phyloP scores from a whole-genome alignment of 106 monocot species.

The Dendrobium catenatum region DNA sequence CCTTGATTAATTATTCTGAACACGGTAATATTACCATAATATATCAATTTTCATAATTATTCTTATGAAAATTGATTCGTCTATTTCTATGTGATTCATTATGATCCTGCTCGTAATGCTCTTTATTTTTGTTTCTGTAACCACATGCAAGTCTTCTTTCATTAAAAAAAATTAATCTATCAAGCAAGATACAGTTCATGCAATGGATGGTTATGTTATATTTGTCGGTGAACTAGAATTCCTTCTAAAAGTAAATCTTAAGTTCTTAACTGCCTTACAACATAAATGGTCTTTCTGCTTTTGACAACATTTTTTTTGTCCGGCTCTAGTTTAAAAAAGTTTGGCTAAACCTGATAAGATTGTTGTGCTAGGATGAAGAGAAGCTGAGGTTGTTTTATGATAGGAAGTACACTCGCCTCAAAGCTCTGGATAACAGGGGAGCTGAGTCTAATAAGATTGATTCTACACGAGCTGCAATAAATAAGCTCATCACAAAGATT shows the following conservation, averaged over 20 bases:
- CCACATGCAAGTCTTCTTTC: neutral
- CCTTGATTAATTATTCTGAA: no score
- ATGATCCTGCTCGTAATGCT: neutral
- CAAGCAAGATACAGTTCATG: neutral
- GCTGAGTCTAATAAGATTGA: constrained; percentile 68
- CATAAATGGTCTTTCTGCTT: neutral
- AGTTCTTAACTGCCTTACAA: no score
- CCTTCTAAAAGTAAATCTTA: neutral
- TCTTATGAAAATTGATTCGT: neutral
- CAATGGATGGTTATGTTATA: neutral
- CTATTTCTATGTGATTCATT: neutral
- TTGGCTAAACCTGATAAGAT: constrained; percentile 23
- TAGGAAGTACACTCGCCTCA: constrained; percentile 55
- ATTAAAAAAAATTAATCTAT: neutral
- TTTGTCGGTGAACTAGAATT: neutral
- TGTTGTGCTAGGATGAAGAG: constrained; percentile 71
- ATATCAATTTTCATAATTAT: neutral
- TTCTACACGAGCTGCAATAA: constrained; percentile 32
- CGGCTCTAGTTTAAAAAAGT: neutral
- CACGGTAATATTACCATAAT: no score
- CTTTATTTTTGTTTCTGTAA: neutral
- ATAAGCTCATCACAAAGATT: constrained; percentile 40
- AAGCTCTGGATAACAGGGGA: constrained; percentile 61
- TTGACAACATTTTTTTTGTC: neutral
- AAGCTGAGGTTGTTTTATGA: constrained; percentile 61